phyloP scores from a whole-genome alignment of 2,329 filamentous ascomycete genomes.

The Ampelomyces quisqualis region DNA sequence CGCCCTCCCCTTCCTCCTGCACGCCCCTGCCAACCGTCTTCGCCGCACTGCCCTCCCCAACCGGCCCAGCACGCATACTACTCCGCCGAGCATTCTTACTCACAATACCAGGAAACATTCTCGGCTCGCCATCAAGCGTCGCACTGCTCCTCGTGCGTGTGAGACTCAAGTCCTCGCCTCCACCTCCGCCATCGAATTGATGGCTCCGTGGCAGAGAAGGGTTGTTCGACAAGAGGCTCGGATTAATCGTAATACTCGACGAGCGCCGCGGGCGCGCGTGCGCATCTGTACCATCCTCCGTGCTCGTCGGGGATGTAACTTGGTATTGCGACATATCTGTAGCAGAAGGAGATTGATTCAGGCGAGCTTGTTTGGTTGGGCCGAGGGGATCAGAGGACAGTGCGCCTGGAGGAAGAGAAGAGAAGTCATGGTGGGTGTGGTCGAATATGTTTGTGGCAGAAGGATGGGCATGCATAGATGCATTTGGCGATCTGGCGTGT shows the following conservation, averaged over 20 bases:
- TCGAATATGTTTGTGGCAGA: slow-evolving; percentile 42
- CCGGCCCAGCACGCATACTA: slow-evolving; percentile 24
- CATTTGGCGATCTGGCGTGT: slow-evolving; percentile 42
- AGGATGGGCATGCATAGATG: slow-evolving; percentile 46
- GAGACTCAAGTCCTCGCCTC: slow-evolving; percentile 17
- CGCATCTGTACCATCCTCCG: slow-evolving; percentile 18
- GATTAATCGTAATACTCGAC: slow-evolving; percentile 33
- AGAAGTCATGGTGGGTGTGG: slow-evolving; percentile 32
- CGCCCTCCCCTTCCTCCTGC: slow-evolving; percentile 8
- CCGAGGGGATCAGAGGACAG: slow-evolving; percentile 27
- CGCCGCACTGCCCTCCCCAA: slow-evolving; percentile 20
- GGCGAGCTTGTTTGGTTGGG: slow-evolving; percentile 42
- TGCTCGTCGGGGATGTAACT: slow-evolving; percentile 28
- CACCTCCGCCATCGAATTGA: slow-evolving; percentile 22
- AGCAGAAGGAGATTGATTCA: slow-evolving; percentile 27
- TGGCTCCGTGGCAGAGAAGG: no score
- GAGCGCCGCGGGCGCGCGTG: slow-evolving; percentile 29
- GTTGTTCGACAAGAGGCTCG: slow-evolving; percentile 20
- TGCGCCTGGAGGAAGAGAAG: slow-evolving; percentile 33
- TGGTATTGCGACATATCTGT: slow-evolving; percentile 18
- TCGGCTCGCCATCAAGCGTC: slow-evolving; percentile 59
- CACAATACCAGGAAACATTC: slow-evolving; percentile 71
- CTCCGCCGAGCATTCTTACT: slow-evolving; percentile 46
- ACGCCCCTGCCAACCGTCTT: no score
- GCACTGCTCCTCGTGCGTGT: slow-evolving; percentile 28